Evolutionary conservation across 75 land plant species (phyloP), one percentile per base, ranked within the genome.

Genomic region (Azolla pinnata): DNA sequence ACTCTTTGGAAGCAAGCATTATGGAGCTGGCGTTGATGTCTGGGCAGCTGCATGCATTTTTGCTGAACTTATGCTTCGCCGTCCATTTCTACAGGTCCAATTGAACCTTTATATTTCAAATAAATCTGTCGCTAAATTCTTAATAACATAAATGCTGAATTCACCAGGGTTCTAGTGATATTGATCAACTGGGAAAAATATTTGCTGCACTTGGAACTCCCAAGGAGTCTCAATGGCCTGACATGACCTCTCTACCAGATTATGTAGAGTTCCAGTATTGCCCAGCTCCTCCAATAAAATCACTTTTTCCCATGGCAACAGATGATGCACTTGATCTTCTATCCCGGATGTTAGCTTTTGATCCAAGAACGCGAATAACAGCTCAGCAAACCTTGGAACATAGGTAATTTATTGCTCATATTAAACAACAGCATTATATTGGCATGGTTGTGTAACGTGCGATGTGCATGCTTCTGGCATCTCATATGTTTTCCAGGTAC

Each of bases 31-130:
- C 2, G 98, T 93, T 31, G 98, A 93, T 73, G 76, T 93, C n/a
- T 93, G 98, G 98, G 98, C 89, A 55, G 90, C 96, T 10, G 98
- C 77, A 29, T 93, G 98, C 50, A 85, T 93, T 47, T 93, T 93
- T 73, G 98, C 98, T 40, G 98, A 93, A 50, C 90, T 93, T 33
- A 77, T 93, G 27, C 81, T 88, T 1, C 86, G 98, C 4, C 71
- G 90, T 31, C 95, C 96, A 14, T 93, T 93, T 75, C 67, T 93
- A n/a, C 90, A 81, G 83, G 98, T 93, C n/a, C n/a, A n/a, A n/a
- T n/a, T n/a, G n/a, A n/a, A n/a, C n/a, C n/a, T n/a, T n/a, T n/a
- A n/a, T n/a, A n/a, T n/a, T n/a, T n/a, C n/a, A n/a, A n/a, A n/a
- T n/a, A n/a, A n/a, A n/a, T n/a, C n/a, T n/a, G n/a, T n/a, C n/a